Conservation (phyloP, 768 basidiomycete genomes). For the Crassisporium funariophilum region DNA sequence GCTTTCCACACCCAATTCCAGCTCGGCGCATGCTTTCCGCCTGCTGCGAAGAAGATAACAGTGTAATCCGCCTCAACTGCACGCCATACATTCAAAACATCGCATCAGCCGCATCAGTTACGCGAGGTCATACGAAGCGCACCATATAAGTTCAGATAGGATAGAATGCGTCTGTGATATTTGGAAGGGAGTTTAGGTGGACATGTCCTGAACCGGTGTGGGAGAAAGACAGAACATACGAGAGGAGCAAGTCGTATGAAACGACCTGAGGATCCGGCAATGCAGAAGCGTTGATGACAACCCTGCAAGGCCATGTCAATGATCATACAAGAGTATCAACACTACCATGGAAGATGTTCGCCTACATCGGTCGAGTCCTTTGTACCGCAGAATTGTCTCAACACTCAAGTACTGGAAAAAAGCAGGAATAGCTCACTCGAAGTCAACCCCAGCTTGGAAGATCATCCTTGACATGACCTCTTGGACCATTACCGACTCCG, state of each 20-base stretch:
- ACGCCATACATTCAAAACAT: background rate
- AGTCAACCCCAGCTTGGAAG: constrained; percentile 89
- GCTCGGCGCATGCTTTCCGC: constrained; percentile 68
- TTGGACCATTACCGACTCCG: constrained; percentile 63
- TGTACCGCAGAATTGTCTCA: constrained; percentile 20
- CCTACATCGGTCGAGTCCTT: constrained; percentile 88
- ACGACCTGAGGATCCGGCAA: constrained; percentile 79
- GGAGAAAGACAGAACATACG: constrained; percentile 47
- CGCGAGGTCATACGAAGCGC: constrained; percentile 16
- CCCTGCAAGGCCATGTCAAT: constrained; percentile 55
- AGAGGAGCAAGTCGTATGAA: constrained; percentile 74
- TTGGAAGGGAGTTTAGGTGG: constrained; percentile 14
- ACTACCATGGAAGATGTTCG: constrained; percentile 15
- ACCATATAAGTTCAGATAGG: constrained; percentile 84
- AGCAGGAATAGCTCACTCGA: constrained; percentile 60
- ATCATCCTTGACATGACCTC: constrained; percentile 73
- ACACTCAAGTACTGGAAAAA: background rate
- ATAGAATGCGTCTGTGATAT: constrained; percentile 73
- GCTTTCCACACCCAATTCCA: constrained; percentile 96
- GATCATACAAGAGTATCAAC: constrained; percentile 1
- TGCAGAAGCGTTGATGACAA: constrained; percentile 80
- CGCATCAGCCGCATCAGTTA: background rate
- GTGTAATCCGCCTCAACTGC: constrained; percentile 89
- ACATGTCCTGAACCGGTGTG: background rate
- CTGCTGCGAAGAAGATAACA: constrained; percentile 85